Base-by-base conservation (phyloP, 2,329 filamentous ascomycete genomes). In the Hypocreales sp. region DNA sequence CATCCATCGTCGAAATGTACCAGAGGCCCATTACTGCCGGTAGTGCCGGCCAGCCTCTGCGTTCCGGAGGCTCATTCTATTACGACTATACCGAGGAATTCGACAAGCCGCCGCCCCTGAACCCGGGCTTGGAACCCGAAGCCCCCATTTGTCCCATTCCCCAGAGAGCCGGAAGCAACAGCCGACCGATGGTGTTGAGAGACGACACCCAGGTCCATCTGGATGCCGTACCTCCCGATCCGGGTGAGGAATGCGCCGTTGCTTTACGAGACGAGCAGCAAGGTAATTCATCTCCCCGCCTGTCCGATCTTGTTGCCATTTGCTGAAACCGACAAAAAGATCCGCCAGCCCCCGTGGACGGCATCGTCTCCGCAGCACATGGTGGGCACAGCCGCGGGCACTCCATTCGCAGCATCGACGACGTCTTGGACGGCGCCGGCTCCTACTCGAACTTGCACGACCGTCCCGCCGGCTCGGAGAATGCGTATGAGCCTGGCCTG, bases 11-110 rank as follows among this genome's bases (percentile, higher is more conserved):
- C 8, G 58, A 64, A 31, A 59, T 63, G 52, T 64, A 67, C 28
- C 46, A 45, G 20, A 41, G 42, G 16, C 43, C 43, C 5, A 31
- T 35, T 13, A 34, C 39, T 11, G 28, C 39, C 28, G 47, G 43
- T 22, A 44, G 38, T 13, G 36, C 36, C 19, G 43, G 39, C 4
- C 44, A 40, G 20, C 31, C 40, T 17, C 33, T 47, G n/a, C 48
- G 44, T 30, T 36, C 46, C 24, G 30, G 38, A 20, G 40, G 51
- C 31, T 48, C 58, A 23, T 50, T 58, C 21, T 67, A 65, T 38
- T 67, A 67, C 34, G 64, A 68, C 38, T 67, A 67, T 37, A 60
- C 52, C 12, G 64, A 67, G 35, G 57, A 54, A 4, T 67, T 67
- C 27, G 58, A 64, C 12, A 47, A 41, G 24, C 43, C 40, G 12